Evolutionary conservation across 176 grass and related monocot species (phyloP), one percentile per base, ranked within the genome.

Genomic region (Tuctoria greenei): DNA sequence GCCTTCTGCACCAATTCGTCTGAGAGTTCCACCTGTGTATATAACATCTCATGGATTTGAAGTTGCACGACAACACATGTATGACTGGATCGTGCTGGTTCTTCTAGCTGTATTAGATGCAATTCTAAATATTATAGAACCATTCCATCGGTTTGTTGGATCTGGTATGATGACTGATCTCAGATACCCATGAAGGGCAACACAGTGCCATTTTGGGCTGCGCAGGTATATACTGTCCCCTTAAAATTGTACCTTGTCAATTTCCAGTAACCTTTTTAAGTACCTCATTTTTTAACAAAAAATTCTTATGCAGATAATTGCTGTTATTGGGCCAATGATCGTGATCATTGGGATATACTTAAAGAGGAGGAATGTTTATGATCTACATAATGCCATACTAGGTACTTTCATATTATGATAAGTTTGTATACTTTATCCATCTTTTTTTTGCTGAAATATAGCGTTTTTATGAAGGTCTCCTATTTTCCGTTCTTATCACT

Each of bases 181-280:
- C 57, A 85, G 85, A 61, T 93, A 93, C 63, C 91, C 91, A 18
- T 93, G 82, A 93, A 93, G 82, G 38, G 69, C 61, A 93, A 93
- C 60, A 93, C 91, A 11, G 91, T 93, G 41, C 91, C 91, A 66
- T 86, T 90, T 83, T 93, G 91, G 91, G 79, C 88, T n/a, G 88
- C 90, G 49, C 91, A 88, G 79, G 91, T 93, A 90, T 55, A 62
- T 56, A 72, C 61, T 39, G 82, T 62, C 35, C 42, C 60, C n/a
- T n/a, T n/a, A n/a, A n/a, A 57, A 55, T 70, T 68, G 16, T 57
- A 72, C 49, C 44, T n/a, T 79, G 10, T 73, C 59, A 23, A 41
- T 86, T 83, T 41, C 18, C 5, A 81, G 43, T 27, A 38, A 60
- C 49, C 49, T 17, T 82, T 20, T 83, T 74, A 44, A 52, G 5